phyloP scores from a whole-genome alignment of 352 stramenopile species.

The Globisporangium lucens region DNA sequence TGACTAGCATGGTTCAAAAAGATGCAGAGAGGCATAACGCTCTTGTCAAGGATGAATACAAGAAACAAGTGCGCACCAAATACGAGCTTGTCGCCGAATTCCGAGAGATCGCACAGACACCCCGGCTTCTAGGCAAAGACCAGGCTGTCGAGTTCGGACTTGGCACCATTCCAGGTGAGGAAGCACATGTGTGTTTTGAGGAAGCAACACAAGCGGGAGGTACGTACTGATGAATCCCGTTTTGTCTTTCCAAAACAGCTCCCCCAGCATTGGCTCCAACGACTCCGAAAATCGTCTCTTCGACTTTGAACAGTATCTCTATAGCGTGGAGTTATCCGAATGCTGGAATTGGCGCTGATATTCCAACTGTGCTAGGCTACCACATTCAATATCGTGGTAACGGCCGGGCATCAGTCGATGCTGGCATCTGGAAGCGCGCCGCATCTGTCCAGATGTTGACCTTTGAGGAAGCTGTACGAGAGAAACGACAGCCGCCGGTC shows the following conservation, averaged over 20 bases:
- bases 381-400: slow-evolving; percentile 51
- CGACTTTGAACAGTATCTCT: slow-evolving; percentile 47
- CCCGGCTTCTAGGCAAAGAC: slow-evolving; percentile 30
- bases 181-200: neutral
- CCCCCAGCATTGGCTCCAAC: slow-evolving; percentile 29
- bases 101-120: slow-evolving; percentile 54
- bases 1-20: slow-evolving; percentile 25
- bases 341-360: slow-evolving; percentile 19
- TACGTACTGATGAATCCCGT: neutral
- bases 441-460: slow-evolving; percentile 48
- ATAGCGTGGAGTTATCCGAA: slow-evolving; percentile 34
- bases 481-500: slow-evolving; percentile 25
- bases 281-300: slow-evolving; percentile 25
- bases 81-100: slow-evolving; percentile 57
- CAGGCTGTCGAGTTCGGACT: slow-evolving; percentile 36
- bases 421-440: slow-evolving; percentile 45
- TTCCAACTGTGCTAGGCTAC: slow-evolving; percentile 54
- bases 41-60: slow-evolving; percentile 41
- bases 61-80: slow-evolving; percentile 52
- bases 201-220: too few relatives aligned
- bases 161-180: slow-evolving; percentile 34
- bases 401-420: slow-evolving; percentile 34
- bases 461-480: slow-evolving; percentile 45
- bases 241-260: slow-evolving; percentile 19
- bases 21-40: slow-evolving; percentile 47